phyloP scores from a whole-genome alignment of 148 eudicot genomes.

The Spergularia bocconei region DNA sequence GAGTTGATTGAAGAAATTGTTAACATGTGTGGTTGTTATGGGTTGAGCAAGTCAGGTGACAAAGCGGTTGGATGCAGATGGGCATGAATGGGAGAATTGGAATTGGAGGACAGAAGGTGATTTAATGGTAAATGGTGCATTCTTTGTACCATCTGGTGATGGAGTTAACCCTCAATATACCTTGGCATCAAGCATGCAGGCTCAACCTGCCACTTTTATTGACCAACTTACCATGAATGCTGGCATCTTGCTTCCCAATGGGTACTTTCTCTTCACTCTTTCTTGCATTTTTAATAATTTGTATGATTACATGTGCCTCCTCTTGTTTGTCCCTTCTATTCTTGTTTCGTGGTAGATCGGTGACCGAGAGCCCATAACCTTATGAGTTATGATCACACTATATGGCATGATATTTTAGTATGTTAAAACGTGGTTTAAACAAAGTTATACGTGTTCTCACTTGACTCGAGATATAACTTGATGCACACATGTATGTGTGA shows the following conservation, averaged over 20 bases:
- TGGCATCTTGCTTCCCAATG: slow-evolving; percentile 54
- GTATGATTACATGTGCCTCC: too few species aligned
- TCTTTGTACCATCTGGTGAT: slow-evolving; percentile 80
- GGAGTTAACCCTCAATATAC: slow-evolving; percentile 45
- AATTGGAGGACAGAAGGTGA: slow-evolving; percentile 94
- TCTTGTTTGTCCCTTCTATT: too few species aligned
- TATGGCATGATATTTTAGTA: too few species aligned
- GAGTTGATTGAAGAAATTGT: too few species aligned
- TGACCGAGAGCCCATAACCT: background rate
- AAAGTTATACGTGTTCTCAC: background rate
- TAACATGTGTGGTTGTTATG: background rate
- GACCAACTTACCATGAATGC: slow-evolving; percentile 69
- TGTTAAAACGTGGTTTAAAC: too few species aligned
- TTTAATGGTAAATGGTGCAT: slow-evolving; percentile 77
- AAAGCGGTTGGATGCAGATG: slow-evolving; percentile 51
- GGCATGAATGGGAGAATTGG: slow-evolving; percentile 61
- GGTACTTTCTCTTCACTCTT: slow-evolving; percentile 35
- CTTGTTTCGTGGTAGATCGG: background rate
- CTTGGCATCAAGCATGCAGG: slow-evolving; percentile 62
- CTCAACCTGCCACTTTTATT: slow-evolving; percentile 60
- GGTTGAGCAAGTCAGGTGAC: slow-evolving; percentile 49
- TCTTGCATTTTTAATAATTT: background rate
- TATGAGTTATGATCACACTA: too few species aligned
- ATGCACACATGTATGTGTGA: slow-evolving; percentile 18
- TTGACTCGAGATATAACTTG: background rate